These are phyloP conservation scores for Brettanomyces anomalus DNA, from an alignment of 805 yeast genomes.

Conservation along the genomic window DNA sequence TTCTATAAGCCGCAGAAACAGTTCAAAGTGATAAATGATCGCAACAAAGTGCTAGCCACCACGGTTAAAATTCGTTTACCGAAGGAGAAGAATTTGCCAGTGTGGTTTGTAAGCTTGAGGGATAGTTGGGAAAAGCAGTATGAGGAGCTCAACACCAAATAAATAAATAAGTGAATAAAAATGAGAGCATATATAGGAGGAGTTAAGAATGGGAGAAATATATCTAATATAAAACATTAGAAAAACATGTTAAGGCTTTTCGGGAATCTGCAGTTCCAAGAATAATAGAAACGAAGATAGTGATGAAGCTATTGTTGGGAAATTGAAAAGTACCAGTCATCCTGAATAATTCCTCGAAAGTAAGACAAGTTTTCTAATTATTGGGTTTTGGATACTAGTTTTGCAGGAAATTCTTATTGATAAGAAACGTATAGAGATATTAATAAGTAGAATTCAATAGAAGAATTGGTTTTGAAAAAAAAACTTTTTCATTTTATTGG, in stretches of 20 bases:
- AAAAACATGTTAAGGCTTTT: background rate
- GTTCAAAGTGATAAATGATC: slow-evolving; percentile 17
- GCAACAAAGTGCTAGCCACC: slow-evolving; percentile 28
- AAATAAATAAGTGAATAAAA: too few relatives aligned
- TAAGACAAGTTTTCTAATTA: too few relatives aligned
- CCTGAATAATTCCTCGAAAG: too few relatives aligned
- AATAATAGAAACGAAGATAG: background rate
- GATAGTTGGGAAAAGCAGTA: slow-evolving; percentile 51
- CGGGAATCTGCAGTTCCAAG: background rate
- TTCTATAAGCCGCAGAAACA: slow-evolving; percentile 29
- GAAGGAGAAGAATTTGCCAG: slow-evolving; percentile 53
- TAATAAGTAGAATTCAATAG: background rate
- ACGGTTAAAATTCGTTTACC: slow-evolving; percentile 46
- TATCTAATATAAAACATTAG: background rate
- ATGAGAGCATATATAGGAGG: too few relatives aligned
- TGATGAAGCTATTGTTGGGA: background rate
- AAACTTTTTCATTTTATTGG: too few relatives aligned
- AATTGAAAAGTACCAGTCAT: too few relatives aligned
- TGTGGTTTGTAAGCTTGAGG: slow-evolving; percentile 63
- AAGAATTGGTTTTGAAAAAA: background rate
- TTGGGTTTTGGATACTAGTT: too few relatives aligned
- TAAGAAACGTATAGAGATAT: too few relatives aligned
- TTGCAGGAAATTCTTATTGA: too few relatives aligned
- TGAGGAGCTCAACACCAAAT: background rate
- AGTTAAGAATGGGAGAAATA: background rate